Evolutionary conservation across 2,329 filamentous ascomycete genomes (phyloP).

Genomic region (Massarina eburnea): DNA sequence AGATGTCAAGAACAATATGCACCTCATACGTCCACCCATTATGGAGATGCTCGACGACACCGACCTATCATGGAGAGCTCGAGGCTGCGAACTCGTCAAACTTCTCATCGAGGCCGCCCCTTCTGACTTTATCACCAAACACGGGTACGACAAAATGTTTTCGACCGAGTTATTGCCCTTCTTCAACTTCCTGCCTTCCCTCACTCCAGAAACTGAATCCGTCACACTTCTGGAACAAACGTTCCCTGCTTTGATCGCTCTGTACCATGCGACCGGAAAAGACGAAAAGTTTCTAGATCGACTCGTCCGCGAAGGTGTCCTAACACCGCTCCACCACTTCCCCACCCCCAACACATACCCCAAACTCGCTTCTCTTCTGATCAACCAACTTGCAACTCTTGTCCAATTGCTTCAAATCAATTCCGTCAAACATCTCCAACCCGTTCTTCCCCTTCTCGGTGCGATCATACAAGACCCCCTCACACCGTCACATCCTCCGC

Average conservation of each 20-base stretch:
- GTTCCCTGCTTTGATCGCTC: conserved; percentile 65
- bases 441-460: conserved; percentile 68
- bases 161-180: conserved; percentile 70
- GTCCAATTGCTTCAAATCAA: conserved; percentile 62
- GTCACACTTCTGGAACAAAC: conserved; percentile 63
- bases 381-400: conserved; percentile 53
- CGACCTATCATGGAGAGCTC: conserved; percentile 54
- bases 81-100: conserved; percentile 58
- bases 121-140: conserved; percentile 56
- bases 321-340: conserved; percentile 56
- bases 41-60: conserved; percentile 69
- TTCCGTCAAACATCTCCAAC: conserved; percentile 68
- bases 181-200: conserved; percentile 72
- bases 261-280: conserved; percentile 43
- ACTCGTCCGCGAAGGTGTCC: conserved; percentile 46
- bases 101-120: conserved; percentile 60
- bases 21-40: conserved; percentile 68
- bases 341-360: conserved; percentile 54
- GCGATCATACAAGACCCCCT: conserved; percentile 61
- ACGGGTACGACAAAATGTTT: conserved; percentile 69
- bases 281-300: conserved; percentile 45
- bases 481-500: background rate
- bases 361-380: conserved; percentile 58
- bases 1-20: conserved; percentile 61
- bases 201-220: conserved; percentile 75